Base-by-base conservation (phyloP, 306 rosid genomes). In the Rosa persica region DNA sequence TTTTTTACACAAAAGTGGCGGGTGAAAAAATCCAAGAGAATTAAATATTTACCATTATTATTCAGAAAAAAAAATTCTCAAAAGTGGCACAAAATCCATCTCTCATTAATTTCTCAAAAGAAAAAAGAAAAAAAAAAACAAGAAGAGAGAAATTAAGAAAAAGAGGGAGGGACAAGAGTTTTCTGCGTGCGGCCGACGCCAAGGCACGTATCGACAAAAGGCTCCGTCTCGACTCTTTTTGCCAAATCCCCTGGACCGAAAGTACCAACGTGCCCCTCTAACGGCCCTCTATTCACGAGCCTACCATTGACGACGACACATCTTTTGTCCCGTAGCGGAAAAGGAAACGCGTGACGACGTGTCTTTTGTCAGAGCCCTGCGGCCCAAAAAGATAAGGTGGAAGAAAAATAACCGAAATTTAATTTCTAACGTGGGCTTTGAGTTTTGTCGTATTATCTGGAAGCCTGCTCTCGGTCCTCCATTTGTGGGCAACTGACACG, bases 161-260 rank as follows among this genome's bases (percentile, higher is more conserved):
- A 9, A 0, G 8, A 23, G 38, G 4, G 73, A 1, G 46, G 71
- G 84, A 82, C 72, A 71, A 76, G 70, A 71, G 85, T 87, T 88
- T 86, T 76, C 85, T 55, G 93, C 93, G 89, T 93, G 90, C 88
- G 86, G 87, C 89, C 86, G 79, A 93, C 90, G 91, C 93, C 91
- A 89, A 78, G 85, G 83, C 93, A 91, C 88, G 91, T 90, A 90
- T 86, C 90, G 90, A 90, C 96, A 90, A 92, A 82, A 87, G 80
- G 86, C 85, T 91, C 84, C 87, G 79, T 87, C 85, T 80, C 52
- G 52, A 66, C 30, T 16, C 79, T 55, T 81, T 76, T 46, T 5
- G 73, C 87, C 82, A 58, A 82, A 83, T 3, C 82, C 17, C 71
- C 27, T 65, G 54, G 43, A 5, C 0, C 0, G 0, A 71, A 76